Evolutionary conservation across 2,329 filamentous ascomycete species (phyloP).

Genomic region (Exophiala aquamarina): DNA sequence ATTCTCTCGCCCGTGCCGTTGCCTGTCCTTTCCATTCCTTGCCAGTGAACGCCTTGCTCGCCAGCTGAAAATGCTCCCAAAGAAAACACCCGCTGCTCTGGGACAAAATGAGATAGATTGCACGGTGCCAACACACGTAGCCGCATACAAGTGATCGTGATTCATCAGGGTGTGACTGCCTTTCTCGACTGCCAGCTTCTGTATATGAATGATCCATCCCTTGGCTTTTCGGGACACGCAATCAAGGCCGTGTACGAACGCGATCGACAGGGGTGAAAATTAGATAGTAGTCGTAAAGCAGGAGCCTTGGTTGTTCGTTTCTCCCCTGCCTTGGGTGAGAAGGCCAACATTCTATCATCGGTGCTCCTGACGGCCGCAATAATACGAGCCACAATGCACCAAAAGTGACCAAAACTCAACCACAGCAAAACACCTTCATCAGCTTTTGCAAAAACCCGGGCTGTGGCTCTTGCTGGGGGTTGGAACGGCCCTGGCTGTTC

Average conservation of each 20-base stretch:
- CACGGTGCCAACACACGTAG: conserved; percentile 8
- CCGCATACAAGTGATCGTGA: conserved; percentile 18
- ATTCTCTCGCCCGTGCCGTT: background rate
- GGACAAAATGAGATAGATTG: conserved; percentile 15
- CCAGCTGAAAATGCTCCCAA: conserved; percentile 15
- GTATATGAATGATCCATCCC: background rate
- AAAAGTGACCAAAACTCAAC: conserved; percentile 44
- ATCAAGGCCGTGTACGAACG: background rate
- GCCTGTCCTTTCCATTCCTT: conserved; percentile 1
- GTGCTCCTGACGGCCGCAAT: no score
- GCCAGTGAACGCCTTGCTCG: conserved; percentile 16
- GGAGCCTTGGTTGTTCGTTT: background rate
- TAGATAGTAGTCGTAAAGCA: background rate
- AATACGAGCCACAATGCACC: background rate
- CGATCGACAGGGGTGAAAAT: no score
- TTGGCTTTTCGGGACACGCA: background rate
- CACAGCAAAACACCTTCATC: conserved; percentile 90
- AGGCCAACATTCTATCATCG: no score
- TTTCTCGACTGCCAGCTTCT: background rate
- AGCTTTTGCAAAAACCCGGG: conserved; percentile 86
- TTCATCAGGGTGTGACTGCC: conserved; percentile 15
- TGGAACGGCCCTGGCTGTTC: conserved; percentile 49
- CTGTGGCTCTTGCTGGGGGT: conserved; percentile 67
- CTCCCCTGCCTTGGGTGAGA: background rate
- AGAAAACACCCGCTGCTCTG: conserved; percentile 20